Evolutionary conservation across 495 filamentous ascomycete genomes (phyloP), one percentile per base, ranked within the genome.

Genomic region (Neurospora sp.): DNA sequence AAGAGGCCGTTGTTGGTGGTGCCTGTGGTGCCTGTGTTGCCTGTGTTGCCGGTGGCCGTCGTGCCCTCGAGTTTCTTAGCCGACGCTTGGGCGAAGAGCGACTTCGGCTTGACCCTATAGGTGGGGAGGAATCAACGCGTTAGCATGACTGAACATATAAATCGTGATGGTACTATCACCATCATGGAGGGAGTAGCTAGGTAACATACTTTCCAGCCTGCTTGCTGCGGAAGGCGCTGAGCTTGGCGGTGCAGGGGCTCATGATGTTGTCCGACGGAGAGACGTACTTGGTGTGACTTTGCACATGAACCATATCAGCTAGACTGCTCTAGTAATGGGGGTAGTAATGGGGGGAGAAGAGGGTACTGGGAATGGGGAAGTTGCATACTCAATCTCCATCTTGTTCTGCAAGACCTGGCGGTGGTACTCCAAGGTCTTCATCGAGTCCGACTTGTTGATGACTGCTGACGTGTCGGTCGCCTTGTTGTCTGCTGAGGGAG

Each of bases 211-310:
- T 92, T 76, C 82, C 81, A 77, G 92, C 91, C 44, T 91, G 90
- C 86, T 94, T 94, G 79, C 88, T 91, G 85, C 94, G 93, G 80
- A 94, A 89, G 69, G 92, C 90, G 71, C 85, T 91, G 77, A 98
- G 83, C 83, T 98, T 98, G 83, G 92, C 91, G n/a, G 93, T 94
- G 82, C 93, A 94, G 18, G 94, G 94, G 74, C 91, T 94, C 91
- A 96, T 91, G 83, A 98, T 93, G 80, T 89, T 91, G 79, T 98
- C 94, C 12, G 93, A 96, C 0, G 94, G 94, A n/a, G 92, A 96
- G 79, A 97, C 85, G 83, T 96, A 98, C 73, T 87, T 83, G 77
- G 89, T 88, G 72, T 89, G 84, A 37, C 81, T 83, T 71, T 73
- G 16, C 5, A 38, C 3, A 54, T 20, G 23, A 41, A 46, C 69